Percentiles rank a stretch among this genome's conserved stretches.
Conservation (phyloP, 345 rosid genomes). For the Gossypium rotundifolium region DNA sequence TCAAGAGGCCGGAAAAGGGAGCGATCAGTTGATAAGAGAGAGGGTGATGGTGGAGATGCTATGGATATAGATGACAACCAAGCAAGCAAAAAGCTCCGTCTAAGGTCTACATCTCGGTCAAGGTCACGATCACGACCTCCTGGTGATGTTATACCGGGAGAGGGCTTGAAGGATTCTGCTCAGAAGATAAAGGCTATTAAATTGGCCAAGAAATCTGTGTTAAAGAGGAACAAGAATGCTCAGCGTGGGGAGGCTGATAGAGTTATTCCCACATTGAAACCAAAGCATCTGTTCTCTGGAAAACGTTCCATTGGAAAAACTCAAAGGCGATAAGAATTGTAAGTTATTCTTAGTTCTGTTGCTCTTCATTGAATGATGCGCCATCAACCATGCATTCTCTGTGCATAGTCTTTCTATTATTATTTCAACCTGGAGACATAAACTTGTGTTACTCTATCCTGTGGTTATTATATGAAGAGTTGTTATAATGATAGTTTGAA, state of each 20-base stretch:
- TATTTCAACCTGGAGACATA: neutral
- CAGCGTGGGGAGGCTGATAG: constrained; percentile 82
- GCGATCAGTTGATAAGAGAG: constrained; percentile 38
- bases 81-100: constrained; percentile 53
- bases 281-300: constrained; percentile 67
- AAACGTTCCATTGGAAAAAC: constrained; percentile 79
- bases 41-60: constrained; percentile 26
- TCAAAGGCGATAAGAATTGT: constrained; percentile 38
- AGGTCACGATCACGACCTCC: constrained; percentile 66
- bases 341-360: neutral
- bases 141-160: constrained; percentile 74
- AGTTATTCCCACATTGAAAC: constrained; percentile 55
- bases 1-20: constrained; percentile 63
- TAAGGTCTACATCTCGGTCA: constrained; percentile 45
- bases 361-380: neutral
- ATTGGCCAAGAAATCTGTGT: constrained; percentile 43
- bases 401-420: neutral
- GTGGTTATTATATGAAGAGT: too few species aligned
- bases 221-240: constrained; percentile 81
- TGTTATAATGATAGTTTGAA: too few species aligned
- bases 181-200: constrained; percentile 53
- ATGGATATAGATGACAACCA: constrained; percentile 55
- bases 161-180: constrained; percentile 74
- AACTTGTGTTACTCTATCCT: too few species aligned
- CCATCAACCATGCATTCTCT: neutral